Evolutionary conservation across 352 stramenopile species (phyloP), one percentile per base, ranked within the genome.

Genomic region (Phytophthora pini): DNA sequence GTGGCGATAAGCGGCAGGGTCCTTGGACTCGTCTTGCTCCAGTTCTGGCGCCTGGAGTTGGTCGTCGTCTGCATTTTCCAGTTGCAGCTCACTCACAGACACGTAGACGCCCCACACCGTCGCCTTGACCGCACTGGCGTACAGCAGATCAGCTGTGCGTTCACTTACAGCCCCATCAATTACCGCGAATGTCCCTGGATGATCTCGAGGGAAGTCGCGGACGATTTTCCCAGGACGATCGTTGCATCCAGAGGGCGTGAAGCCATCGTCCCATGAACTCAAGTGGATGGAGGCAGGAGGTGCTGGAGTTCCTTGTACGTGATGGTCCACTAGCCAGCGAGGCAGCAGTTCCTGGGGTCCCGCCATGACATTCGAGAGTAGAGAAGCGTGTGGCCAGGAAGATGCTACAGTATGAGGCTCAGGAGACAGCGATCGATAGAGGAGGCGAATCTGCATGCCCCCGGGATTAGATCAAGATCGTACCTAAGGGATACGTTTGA

Each of bases 81-180:
- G 20, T n/a, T 61, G 44, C 29, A 87, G 54, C 29, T 79, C 67
- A 17, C 27, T 27, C 7, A 61, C 63, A 24, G 66, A 52, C 40
- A 93, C 76, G 60, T 88, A 93, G 3, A 91, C 79, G 41, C 84
- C 82, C 82, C 84, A 93, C 5, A 90, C 79, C 10, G 60, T 89
- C 26, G 76, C 71, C 17, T 70, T 74, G 10, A 82, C 76, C 3
- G 82, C 84, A 63, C 80, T 91, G 17, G 60, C 56, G 65, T 90
- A 91, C 38, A 93, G 47, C 27, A 76, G 22, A 45, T 86, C 74
- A 8, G 82, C 84, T 5, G 80, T 86, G 3, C 27, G 55, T 17
- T 63, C 44, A n/a, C 64, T 76, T 22, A 89, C 75, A 8, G 80
- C 80, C n/a, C 45, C 45, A 58, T 93, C 80, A 13, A 88, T 24